A percentile compares a stretch with the other conserved stretches of the same genome.
phyloP scores from a whole-genome alignment of 2,329 filamentous ascomycete species.

The Camillea tinctor region DNA sequence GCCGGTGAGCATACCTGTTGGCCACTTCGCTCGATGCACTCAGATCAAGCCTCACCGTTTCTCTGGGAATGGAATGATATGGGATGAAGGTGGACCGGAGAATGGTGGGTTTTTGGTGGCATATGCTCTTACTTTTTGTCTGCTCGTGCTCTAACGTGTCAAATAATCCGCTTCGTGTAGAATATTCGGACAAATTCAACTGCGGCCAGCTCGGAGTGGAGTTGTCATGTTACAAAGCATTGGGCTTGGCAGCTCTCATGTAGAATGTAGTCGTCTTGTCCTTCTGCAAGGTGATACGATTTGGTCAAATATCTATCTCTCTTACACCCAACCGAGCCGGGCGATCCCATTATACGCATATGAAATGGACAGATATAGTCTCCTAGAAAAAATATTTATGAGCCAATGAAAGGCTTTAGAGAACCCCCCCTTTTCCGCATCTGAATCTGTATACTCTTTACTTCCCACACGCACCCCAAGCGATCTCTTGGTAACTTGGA shows the following conservation, averaged over 20 bases:
- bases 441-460: not conserved
- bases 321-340: not conserved
- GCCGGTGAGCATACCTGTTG: conserved; percentile 3
- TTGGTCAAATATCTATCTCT: not conserved
- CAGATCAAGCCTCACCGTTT: not conserved
- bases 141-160: not conserved
- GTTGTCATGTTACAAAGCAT: not conserved
- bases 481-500: conserved; percentile 4
- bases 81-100: not conserved
- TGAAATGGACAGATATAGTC: not conserved
- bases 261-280: not conserved
- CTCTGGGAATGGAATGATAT: not conserved
- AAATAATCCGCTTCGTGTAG: not conserved
- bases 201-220: not conserved
- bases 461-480: conserved; percentile 12
- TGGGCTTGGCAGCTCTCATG: not conserved
- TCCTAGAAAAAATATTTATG: not conserved
- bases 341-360: not conserved
- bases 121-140: not conserved
- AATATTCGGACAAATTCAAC: not conserved
- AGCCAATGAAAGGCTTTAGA: not conserved
- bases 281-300: not conserved
- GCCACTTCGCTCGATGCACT: not conserved
- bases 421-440: not conserved
- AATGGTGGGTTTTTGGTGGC: not conserved